These are phyloP conservation scores for Hypoxylon sp. DNA, from an alignment of 2,329 filamentous ascomycete species.

Conservation along the genomic window DNA sequence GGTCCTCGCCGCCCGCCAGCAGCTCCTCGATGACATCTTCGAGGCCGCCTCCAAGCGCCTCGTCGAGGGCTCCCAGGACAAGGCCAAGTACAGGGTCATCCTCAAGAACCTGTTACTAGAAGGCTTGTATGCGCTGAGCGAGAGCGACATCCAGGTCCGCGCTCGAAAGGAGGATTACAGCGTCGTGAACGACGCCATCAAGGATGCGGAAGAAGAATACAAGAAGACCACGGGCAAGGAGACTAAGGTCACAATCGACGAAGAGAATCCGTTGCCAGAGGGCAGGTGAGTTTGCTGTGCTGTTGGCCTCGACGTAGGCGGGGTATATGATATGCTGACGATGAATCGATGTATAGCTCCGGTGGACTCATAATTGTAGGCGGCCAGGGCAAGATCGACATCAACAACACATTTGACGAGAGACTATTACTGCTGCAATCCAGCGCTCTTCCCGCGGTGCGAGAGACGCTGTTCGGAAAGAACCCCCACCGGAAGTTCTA, in stretches of 20 bases:
- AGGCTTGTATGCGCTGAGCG: conserved; percentile 88
- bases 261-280: conserved; percentile 82
- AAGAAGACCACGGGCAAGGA: conserved; percentile 81
- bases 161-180: conserved; percentile 84
- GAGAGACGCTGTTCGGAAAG: conserved; percentile 89
- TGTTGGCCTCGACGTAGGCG: neutral
- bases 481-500: conserved; percentile 97
- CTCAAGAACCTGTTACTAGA: conserved; percentile 88
- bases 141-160: conserved; percentile 80
- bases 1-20: conserved; percentile 87
- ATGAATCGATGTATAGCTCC: conserved; percentile 65
- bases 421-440: conserved; percentile 86
- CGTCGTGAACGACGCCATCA: conserved; percentile 80
- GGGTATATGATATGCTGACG: conserved; percentile 17
- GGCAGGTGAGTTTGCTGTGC: conserved; percentile 75
- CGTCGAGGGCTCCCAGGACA: conserved; percentile 73
- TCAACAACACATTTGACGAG: conserved; percentile 98
- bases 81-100: conserved; percentile 78
- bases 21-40: conserved; percentile 91
- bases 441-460: conserved; percentile 84
- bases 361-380: conserved; percentile 87
- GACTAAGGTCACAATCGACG: conserved; percentile 77
- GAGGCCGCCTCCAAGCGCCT: conserved; percentile 82
- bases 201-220: conserved; percentile 83
- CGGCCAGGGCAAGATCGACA: conserved; percentile 91